Base-by-base conservation (phyloP, 2,329 filamentous ascomycete species). In the Mycosphaerella sp. region DNA sequence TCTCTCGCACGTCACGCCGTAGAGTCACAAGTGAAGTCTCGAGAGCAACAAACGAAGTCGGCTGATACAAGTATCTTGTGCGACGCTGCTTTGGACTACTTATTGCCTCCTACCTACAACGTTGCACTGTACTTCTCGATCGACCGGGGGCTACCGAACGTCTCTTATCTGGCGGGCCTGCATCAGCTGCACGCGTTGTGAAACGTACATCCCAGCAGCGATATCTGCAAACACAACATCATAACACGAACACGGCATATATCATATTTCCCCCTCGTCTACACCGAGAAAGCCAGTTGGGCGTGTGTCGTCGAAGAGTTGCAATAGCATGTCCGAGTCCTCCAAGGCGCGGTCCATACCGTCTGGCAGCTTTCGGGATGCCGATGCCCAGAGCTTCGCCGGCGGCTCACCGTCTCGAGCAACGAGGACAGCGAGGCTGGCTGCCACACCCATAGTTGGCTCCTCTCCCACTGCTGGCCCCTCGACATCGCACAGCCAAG, bases 341-440 rank as follows among this genome's bases (percentile, higher is more conserved):
- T 60, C 58, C 26, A 55, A 57, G 36, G 56, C 59, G 8, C 44
- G 59, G 36, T 58, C 60, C 3, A 60, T 62, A 42, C 60, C 60
- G n/a, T 58, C 58, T 6, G 60, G 53, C 51, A 60, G 58, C 48
- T 43, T 54, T 23, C 51, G 49, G 32, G 56, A 58, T 56, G 45
- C 53, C 6, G 60, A 62, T 31, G 39, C 54, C 39, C 46, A 50
- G 47, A 62, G 59, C 44, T 58, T 53, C 38, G 54, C 59, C 32
- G 42, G 48, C 44, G 64, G 54, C 21, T 75, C 74, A 21, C 67
- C 74, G 32, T 72, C 72, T 40, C 71, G 77, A 66, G 78, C 78
- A 52, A 73, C 75, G 21, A 59, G 56, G 21, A 69, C 66, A 23
- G 66, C 65, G 31, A 63, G 63, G 36, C 56, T 69, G 40, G 67